These are phyloP conservation scores for Cladorrhinum sp. DNA, from an alignment of 2,329 filamentous ascomycete species.

Conservation along the genomic window DNA sequence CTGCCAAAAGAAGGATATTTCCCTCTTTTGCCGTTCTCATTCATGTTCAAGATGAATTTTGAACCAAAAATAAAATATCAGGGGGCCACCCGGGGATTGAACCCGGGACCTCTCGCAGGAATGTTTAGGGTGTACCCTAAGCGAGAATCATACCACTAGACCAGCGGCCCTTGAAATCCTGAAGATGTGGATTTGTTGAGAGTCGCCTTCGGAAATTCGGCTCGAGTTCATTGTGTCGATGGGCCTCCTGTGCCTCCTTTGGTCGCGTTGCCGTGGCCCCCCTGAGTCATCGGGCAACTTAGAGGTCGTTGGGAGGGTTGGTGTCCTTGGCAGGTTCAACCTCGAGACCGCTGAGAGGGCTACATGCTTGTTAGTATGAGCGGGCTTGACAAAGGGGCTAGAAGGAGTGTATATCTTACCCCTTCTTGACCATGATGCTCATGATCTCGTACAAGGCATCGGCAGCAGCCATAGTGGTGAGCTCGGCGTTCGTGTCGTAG, in stretches of 20 bases:
- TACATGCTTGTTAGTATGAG: too few species aligned
- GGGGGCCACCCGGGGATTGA: constrained; percentile 38
- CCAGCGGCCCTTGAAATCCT: constrained; percentile 34
- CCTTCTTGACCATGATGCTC: constrained; percentile 79
- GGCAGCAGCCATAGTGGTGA: constrained; percentile 71
- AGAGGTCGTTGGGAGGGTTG: neutral
- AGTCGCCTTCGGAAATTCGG: neutral
- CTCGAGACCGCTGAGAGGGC: constrained; percentile 16
- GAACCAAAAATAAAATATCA: constrained; percentile 15
- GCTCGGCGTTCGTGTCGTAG: constrained; percentile 70
- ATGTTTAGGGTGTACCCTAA: constrained; percentile 45
- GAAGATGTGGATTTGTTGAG: constrained; percentile 14
- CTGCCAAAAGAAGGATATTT: neutral
- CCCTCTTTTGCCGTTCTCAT: neutral
- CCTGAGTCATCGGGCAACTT: neutral
- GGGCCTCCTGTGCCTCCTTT: neutral
- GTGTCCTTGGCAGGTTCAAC: constrained; percentile 5
- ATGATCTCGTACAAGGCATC: constrained; percentile 74
- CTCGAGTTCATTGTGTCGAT: neutral
- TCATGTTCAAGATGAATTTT: neutral
- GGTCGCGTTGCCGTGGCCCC: too few species aligned
- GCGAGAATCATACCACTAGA: constrained; percentile 66
- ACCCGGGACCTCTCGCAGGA: constrained; percentile 42
- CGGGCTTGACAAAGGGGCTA: too few species aligned
- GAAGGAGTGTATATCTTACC: constrained; percentile 29